Percentiles rank a stretch among this genome's conserved stretches.
Conservation (phyloP, 2,329 filamentous ascomycete species). For the Sporothrix pseudoabietina region DNA sequence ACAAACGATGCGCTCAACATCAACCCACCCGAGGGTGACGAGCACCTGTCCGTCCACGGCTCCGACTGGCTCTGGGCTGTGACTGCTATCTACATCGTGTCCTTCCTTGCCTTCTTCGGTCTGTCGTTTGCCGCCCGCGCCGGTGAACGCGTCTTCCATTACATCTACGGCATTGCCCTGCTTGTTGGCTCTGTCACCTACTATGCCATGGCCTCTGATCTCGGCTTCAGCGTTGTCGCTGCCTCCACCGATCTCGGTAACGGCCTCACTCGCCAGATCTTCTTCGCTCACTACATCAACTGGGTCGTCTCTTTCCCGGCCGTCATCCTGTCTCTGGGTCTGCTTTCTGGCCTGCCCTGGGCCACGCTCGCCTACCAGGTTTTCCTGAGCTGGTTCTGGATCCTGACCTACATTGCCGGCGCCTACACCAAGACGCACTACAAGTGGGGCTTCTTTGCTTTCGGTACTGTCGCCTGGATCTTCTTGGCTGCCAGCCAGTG, state of each 20-base stretch:
- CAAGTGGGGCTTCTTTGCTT: slow-evolving; percentile 61
- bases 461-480: slow-evolving; percentile 52
- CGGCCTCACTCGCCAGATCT: slow-evolving; percentile 52
- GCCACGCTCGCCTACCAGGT: slow-evolving; percentile 57
- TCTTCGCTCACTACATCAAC: slow-evolving; percentile 59
- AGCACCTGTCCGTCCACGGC: slow-evolving; percentile 48
- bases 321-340: slow-evolving; percentile 50
- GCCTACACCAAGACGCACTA: slow-evolving; percentile 54
- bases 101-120: slow-evolving; percentile 48
- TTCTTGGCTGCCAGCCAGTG: slow-evolving; percentile 52
- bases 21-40: slow-evolving; percentile 49
- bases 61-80: slow-evolving; percentile 60
- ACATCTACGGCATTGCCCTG: slow-evolving; percentile 54
- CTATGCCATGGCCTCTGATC: slow-evolving; percentile 55
- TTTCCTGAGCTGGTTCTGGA: slow-evolving; percentile 54
- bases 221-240: slow-evolving; percentile 48
- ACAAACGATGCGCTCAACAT: slow-evolving; percentile 51
- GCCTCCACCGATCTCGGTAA: slow-evolving; percentile 40
- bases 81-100: slow-evolving; percentile 52
- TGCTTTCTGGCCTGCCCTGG: slow-evolving; percentile 56
- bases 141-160: slow-evolving; percentile 59
- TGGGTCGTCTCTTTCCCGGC: slow-evolving; percentile 57
- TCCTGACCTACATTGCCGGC: slow-evolving; percentile 53
- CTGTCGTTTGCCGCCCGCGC: slow-evolving; percentile 48
- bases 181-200: slow-evolving; percentile 55